These are phyloP conservation scores for Fraxinus americana DNA, from an alignment of 257 asterid species.

Conservation along the genomic window DNA sequence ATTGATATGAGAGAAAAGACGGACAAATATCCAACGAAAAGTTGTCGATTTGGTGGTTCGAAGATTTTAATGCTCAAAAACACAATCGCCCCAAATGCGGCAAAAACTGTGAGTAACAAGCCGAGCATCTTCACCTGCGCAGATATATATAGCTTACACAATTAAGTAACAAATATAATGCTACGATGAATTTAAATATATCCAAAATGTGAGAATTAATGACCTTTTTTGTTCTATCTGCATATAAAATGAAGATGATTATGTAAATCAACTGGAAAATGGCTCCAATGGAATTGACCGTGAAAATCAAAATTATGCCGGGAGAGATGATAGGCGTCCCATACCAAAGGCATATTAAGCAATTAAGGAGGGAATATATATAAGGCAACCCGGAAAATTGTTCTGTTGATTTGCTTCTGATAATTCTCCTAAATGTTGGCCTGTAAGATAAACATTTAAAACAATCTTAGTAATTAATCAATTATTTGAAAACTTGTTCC, in stretches of 20 bases:
- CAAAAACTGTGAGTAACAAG: constrained; percentile 50
- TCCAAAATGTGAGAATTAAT: background rate
- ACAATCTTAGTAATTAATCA: background rate
- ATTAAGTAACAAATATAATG: background rate
- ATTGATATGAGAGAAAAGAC: constrained; percentile 75
- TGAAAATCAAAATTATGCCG: constrained; percentile 61
- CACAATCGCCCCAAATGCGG: constrained; percentile 47
- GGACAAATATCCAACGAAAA: constrained; percentile 70
- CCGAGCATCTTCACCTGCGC: constrained; percentile 62
- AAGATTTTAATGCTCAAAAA: constrained; percentile 54
- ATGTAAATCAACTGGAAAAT: constrained; percentile 66
- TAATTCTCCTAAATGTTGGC: constrained; percentile 77
- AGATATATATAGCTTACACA: background rate
- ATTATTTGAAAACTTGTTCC: background rate
- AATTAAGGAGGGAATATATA: constrained; percentile 74
- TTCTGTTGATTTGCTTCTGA: constrained; percentile 71
- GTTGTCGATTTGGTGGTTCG: constrained; percentile 65
- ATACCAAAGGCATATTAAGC: constrained; percentile 87
- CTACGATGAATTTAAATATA: background rate
- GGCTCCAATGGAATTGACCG: constrained; percentile 81
- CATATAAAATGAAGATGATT: constrained; percentile 51
- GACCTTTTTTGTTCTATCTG: constrained; percentile 62
- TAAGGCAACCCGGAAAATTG: constrained; percentile 87
- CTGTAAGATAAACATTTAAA: constrained; percentile 37
- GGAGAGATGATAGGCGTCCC: constrained; percentile 74